Conservation (phyloP, 106 monocot species). For the Chionographis japonica region DNA sequence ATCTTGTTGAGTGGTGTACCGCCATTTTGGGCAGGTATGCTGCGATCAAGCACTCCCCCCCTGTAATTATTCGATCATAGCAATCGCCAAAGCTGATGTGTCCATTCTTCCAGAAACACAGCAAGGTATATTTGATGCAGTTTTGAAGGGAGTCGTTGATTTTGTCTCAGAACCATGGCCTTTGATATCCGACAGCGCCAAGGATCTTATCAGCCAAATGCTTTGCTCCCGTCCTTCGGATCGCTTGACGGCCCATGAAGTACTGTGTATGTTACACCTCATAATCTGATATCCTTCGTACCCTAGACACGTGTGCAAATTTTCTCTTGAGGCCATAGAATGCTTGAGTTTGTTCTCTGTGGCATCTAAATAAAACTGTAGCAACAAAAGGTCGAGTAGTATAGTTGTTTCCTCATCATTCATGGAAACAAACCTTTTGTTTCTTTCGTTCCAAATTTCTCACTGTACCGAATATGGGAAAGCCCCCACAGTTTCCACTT, state of each 20-base stretch:
- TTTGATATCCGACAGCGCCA: slow-evolving; percentile 24
- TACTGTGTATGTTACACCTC: slow-evolving; percentile 14
- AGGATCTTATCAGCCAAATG: slow-evolving; percentile 23
- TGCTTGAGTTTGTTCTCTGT: too few species aligned
- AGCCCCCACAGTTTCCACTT: too few species aligned
- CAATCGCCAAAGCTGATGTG: not conserved
- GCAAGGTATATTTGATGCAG: slow-evolving; percentile 28
- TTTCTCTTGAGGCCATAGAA: too few species aligned
- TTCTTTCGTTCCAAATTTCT: too few species aligned
- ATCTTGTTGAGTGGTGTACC: slow-evolving; percentile 13
- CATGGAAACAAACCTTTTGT: too few species aligned
- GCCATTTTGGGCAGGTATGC: slow-evolving; percentile 7
- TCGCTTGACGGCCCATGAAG: slow-evolving; percentile 20
- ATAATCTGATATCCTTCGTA: not conserved
- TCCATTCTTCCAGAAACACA: slow-evolving; percentile 13
- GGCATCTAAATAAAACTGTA: too few species aligned
- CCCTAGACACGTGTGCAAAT: too few species aligned
- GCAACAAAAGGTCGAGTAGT: too few species aligned
- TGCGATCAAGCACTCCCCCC: too few species aligned
- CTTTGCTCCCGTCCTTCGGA: slow-evolving; percentile 18
- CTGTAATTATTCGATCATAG: not conserved
- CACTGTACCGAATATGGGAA: too few species aligned
- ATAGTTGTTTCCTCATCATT: too few species aligned
- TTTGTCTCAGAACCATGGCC: slow-evolving; percentile 30
- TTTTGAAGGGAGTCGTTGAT: slow-evolving; percentile 23